Conservation (phyloP, 139 green algal species). For the Tetraselmis striata region DNA sequence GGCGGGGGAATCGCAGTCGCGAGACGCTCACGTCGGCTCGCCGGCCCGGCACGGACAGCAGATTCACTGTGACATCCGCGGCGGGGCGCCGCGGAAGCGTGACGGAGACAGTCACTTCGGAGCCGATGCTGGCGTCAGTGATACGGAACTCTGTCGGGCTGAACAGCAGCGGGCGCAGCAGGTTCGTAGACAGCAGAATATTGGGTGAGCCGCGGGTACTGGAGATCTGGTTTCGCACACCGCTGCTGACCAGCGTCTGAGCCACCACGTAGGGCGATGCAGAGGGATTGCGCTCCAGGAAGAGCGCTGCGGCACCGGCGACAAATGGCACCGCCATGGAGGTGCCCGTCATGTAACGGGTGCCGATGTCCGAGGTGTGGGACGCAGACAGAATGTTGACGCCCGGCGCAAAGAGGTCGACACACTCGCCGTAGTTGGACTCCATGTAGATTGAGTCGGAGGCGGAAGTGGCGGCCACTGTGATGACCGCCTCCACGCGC, state of each 20-base stretch:
- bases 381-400: constrained; percentile 26
- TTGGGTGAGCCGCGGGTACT: not conserved
- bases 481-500: constrained; percentile 28
- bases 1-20: not conserved
- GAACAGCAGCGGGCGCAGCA: not conserved
- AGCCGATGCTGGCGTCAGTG: not conserved
- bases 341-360: constrained; percentile 29
- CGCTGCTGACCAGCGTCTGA: not conserved
- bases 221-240: not conserved
- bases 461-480: constrained; percentile 39
- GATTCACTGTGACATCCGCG: not conserved
- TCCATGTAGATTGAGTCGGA: constrained; percentile 33
- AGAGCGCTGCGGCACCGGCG: constrained; percentile 43
- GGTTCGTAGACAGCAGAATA: not conserved
- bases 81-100: not conserved
- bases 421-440: constrained; percentile 57
- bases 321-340: constrained; percentile 45
- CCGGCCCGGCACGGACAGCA: not conserved
- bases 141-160: not conserved
- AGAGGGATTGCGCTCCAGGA: constrained; percentile 39
- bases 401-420: constrained; percentile 61
- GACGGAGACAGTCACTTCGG: not conserved
- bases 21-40: not conserved
- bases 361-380: constrained; percentile 13
- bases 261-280: constrained; percentile 11